Base-by-base conservation (phyloP, 148 eudicot genomes). In the Vaccinium macrocarpon region DNA sequence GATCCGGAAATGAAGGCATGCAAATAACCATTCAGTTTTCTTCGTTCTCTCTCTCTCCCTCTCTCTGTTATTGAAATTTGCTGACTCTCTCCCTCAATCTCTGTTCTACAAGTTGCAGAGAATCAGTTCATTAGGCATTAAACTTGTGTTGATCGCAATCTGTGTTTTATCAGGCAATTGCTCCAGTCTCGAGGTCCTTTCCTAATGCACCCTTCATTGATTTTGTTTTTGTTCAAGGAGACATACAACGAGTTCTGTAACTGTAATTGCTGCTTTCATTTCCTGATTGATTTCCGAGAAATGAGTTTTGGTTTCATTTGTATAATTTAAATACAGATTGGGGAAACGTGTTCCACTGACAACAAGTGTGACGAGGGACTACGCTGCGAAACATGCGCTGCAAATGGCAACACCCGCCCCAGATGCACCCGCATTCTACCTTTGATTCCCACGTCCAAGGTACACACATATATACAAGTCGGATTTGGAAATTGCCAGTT, bases 341-440 rank as follows among this genome's bases (percentile, higher is more conserved):
- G 98, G 72, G 96, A 93, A 84, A 94, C 98, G 1, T 94, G 98
- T 75, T 87, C 91, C 38, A 64, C 87, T 5, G 80, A 81, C 79
- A 85, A 86, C 72, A 84, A 89, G 52, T 95, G 98, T 62, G 93
- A 86, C 32, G 29, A 89, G 15, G 98, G 97, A 0, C 83, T 94
- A 14, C 61, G 29, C 8, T 95, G 98, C 52, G 90, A 79, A 56
- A 88, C 96, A 15, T 95, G 98, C 86, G 73, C 92, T 3, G 91
- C 90, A 7, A 93, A 91, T 80, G 98, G 97, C 2, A 95, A 95
- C 86, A 93, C 95, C 80, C 94, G 97, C 10, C 92, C 93, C 42
- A 85, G 98, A 85, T 95, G 98, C 84, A 90, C 96, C 15, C 92
- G 93, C 42, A 88, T 86, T 84, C 94, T 89, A 85, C 97, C 98